Base-by-base conservation (phyloP, 176 grass and related monocot genomes). In the Bonia amplexicaulis region DNA sequence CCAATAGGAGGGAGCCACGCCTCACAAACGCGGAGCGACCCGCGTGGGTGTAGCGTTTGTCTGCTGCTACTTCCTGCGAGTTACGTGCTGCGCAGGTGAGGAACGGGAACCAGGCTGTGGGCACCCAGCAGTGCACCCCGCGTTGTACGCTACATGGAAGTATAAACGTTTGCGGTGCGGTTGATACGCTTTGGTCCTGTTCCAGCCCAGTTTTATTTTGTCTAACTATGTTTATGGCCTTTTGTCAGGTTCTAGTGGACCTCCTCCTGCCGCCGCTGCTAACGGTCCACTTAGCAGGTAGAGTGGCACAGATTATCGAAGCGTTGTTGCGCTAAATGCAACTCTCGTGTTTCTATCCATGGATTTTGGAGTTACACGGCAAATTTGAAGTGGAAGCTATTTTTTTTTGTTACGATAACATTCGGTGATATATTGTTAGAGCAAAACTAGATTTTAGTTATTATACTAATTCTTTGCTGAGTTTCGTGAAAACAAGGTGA, bases 11-110 rank as follows among this genome's bases (percentile, higher is more conserved):
- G 7, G 2, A 0, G 7, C 68, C 69, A 63, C 42, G 81, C 72
- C 6, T 0, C 0, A 3, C 0, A 0, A 0, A 4, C 1, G 1
- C 0, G 7, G 13, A 1, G 2, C 0, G 12, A 5, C 0, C 4
- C 0, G 42, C 2, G 82, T 85, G 73, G 5, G 4, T n/a, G 31
- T 76, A 66, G 60, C 58, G 0, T 25, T 69, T 12, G 2, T 7
- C 3, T 19, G 57, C 20, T 11, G 54, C 33, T 3, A 6, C 17
- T n/a, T 61, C 25, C 68, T 31, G 46, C 1, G 41, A 11, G 54
- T 7, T 44, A 12, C 33, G n/a, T 16, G 80, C 13, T 20, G 42
- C 71, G 80, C 20, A 35, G 12, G 23, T 8, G 40, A 35, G 54
- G 49, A 14, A 57, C 16, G n/a, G 54, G 49, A 14, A 23, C 16